A percentile compares a stretch with the other conserved stretches of the same genome.
Evolutionary conservation across 371 early-diverging fungal species (phyloP).

Genomic region (Dinochytrium kinnereticum): DNA sequence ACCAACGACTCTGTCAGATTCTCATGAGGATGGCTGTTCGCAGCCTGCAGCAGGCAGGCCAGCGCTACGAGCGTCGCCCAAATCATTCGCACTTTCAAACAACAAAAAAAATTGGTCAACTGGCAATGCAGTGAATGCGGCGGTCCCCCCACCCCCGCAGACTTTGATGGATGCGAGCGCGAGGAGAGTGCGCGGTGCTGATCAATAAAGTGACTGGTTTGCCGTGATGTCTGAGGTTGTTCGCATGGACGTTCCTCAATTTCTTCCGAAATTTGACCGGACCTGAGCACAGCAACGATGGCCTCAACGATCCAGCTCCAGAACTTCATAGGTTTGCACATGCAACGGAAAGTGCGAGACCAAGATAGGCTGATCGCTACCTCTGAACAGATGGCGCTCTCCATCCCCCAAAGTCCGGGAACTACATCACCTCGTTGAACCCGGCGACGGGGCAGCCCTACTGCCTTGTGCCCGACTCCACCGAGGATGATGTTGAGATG

Average conservation of each 20-base stretch:
- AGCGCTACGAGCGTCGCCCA: neutral
- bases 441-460: constrained; percentile 64
- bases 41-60: neutral
- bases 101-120: too few relatives aligned
- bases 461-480: constrained; percentile 68
- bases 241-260: too few relatives aligned
- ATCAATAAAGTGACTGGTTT: too few relatives aligned
- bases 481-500: constrained; percentile 60
- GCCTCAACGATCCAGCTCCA: neutral
- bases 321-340: neutral
- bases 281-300: neutral
- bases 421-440: constrained; percentile 64
- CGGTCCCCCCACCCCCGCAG: too few relatives aligned
- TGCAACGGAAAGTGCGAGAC: too few relatives aligned
- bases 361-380: too few relatives aligned
- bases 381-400: constrained; percentile 57
- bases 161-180: too few relatives aligned
- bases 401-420: constrained; percentile 47
- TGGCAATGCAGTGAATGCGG: too few relatives aligned
- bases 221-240: too few relatives aligned
- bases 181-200: too few relatives aligned
- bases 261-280: too few relatives aligned
- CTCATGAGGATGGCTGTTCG: neutral
- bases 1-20: constrained; percentile 28
- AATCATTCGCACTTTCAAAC: constrained; percentile 8